Evolutionary conservation across 2,329 filamentous ascomycete genomes (phyloP).

Genomic region (Fusarium duplospermum): DNA sequence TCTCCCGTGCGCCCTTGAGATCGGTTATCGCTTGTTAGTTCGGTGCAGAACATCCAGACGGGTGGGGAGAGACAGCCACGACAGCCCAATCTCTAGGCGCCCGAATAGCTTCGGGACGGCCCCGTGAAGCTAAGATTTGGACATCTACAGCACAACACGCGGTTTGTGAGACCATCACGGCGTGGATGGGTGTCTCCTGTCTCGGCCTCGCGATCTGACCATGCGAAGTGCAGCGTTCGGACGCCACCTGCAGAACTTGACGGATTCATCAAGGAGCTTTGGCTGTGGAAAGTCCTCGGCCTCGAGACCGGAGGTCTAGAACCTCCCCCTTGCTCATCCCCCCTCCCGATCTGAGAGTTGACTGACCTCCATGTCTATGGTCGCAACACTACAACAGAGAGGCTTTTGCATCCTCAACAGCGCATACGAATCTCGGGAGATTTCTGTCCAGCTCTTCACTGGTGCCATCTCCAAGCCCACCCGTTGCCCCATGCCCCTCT

Average conservation of each 20-base stretch:
- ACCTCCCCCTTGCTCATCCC: constrained; percentile 1
- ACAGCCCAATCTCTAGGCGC: neutral
- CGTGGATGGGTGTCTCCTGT: constrained; percentile 1
- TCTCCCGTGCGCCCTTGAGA: neutral
- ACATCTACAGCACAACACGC: neutral
- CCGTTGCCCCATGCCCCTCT: neutral
- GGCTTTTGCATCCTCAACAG: neutral
- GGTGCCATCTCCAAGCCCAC: neutral
- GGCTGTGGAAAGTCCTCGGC: neutral
- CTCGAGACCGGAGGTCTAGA: neutral
- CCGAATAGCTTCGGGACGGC: neutral
- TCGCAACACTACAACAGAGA: neutral
- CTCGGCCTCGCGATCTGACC: neutral
- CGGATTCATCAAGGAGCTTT: neutral
- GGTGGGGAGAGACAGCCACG: constrained; percentile 2
- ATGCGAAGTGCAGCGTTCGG: too few relatives aligned
- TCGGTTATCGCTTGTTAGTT: neutral
- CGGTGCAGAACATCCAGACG: neutral
- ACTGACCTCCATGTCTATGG: constrained; percentile 18
- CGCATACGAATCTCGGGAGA: neutral
- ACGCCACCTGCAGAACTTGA: neutral
- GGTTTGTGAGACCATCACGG: neutral
- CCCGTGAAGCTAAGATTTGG: constrained; percentile 4
- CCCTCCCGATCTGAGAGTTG: constrained; percentile 14
- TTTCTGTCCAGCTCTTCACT: neutral